These are phyloP conservation scores for Starmerella floricola DNA, from an alignment of 805 yeast genomes.

Conservation along the genomic window DNA sequence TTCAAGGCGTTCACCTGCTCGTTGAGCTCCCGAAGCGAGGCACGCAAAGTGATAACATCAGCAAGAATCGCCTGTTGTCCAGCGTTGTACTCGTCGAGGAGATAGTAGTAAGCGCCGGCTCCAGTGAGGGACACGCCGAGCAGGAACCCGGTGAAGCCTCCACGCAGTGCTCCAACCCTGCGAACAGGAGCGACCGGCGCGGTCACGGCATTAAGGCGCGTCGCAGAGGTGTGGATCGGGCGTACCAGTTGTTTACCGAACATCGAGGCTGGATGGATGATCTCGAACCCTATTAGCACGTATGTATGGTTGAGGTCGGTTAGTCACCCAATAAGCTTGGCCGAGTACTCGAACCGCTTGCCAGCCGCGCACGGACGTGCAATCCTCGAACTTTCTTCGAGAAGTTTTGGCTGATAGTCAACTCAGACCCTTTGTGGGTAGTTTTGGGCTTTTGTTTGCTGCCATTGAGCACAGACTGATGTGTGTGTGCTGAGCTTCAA, in stretches of 20 bases:
- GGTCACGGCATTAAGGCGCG: background rate
- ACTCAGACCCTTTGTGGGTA: no score
- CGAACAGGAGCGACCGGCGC: slow-evolving; percentile 11
- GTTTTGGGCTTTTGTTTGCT: no score
- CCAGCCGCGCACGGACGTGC: no score
- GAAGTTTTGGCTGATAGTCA: background rate
- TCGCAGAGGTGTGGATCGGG: slow-evolving; percentile 1
- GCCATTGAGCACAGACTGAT: no score
- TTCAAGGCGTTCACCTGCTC: slow-evolving; percentile 56
- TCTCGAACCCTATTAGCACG: background rate
- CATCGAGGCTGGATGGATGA: background rate
- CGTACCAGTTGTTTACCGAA: slow-evolving; percentile 1
- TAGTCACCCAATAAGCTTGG: background rate
- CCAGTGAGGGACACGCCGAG: slow-evolving; percentile 68
- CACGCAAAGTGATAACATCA: slow-evolving; percentile 60
- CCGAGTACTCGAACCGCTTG: no score
- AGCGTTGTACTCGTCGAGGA: slow-evolving; percentile 63
- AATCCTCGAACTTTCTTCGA: background rate
- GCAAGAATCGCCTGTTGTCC: slow-evolving; percentile 61
- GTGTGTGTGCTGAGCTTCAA: no score
- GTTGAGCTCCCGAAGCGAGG: slow-evolving; percentile 55
- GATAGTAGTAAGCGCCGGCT: slow-evolving; percentile 61
- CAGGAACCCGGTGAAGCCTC: slow-evolving; percentile 57
- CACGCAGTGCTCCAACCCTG: slow-evolving; percentile 23
- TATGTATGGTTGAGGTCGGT: background rate